Percentiles rank a stretch among this genome's conserved stretches.
Conservation (phyloP, 768 basidiomycete genomes). For the Trametes coccinea region DNA sequence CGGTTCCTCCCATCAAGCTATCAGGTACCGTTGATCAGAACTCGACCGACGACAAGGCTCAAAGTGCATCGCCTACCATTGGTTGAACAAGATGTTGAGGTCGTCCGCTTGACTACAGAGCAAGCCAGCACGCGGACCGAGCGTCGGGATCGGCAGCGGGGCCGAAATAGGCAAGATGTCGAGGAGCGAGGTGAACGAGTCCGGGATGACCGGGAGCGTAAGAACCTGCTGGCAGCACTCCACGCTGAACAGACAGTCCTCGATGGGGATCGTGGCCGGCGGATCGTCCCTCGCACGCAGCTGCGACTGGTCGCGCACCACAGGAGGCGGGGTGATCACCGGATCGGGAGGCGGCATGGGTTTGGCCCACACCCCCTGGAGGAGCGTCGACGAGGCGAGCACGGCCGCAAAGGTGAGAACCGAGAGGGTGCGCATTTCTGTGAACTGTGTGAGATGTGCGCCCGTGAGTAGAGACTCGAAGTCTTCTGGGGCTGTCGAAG, state of each 20-base stretch:
- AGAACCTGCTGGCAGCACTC: slow-evolving; percentile 12
- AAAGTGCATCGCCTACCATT: slow-evolving; percentile 1
- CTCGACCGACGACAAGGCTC: not conserved
- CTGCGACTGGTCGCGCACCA: not conserved
- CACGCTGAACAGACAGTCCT: not conserved
- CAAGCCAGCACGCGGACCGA: slow-evolving; percentile 12
- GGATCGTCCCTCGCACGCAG: not conserved
- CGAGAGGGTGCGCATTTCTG: not conserved
- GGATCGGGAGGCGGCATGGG: not conserved
- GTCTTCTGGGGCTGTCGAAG: not conserved
- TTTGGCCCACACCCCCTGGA: not conserved
- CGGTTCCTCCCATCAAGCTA: slow-evolving; percentile 10
- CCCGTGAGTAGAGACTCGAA: not conserved
- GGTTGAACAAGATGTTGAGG: slow-evolving; percentile 2
- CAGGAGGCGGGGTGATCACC: slow-evolving; percentile 4
- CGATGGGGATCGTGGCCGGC: not conserved
- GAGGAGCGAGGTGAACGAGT: not conserved
- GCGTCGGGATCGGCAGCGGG: slow-evolving; percentile 15
- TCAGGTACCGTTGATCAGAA: not conserved
- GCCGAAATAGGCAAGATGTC: slow-evolving; percentile 3
- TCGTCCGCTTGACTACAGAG: slow-evolving; percentile 2
- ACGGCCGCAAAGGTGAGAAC: not conserved
- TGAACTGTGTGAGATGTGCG: too few species aligned
- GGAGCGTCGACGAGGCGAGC: not conserved
- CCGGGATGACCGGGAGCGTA: slow-evolving; percentile 7